Conservation (phyloP, 768 basidiomycete genomes). For the Macrolepiota dolichaula region DNA sequence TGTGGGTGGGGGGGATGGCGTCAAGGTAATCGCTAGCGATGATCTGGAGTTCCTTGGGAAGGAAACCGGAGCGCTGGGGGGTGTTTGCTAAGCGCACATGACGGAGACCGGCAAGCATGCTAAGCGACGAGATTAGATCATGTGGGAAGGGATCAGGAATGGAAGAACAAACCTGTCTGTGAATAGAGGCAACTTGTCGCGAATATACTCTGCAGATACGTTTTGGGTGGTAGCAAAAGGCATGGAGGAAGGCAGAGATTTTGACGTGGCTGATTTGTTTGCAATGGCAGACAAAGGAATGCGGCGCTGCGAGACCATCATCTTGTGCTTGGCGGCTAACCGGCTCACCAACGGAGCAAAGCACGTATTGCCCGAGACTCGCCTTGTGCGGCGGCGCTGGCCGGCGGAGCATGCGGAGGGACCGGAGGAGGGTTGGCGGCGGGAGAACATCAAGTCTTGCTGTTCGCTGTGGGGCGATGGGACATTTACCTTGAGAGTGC, state of each 20-base stretch:
- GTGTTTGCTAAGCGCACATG: conserved; percentile 1
- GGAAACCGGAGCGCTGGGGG: conserved; percentile 9
- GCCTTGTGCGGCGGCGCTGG: conserved; percentile 5
- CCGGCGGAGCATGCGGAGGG: background rate
- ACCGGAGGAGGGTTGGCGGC: conserved; percentile 5
- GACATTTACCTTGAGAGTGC: background rate
- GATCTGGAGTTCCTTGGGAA: conserved; percentile 21
- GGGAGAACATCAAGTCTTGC: background rate
- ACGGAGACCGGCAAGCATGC: conserved; percentile 9
- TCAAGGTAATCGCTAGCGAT: conserved; percentile 19
- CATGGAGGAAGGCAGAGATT: background rate
- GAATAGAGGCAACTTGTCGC: conserved; percentile 6
- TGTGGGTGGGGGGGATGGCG: conserved; percentile 43
- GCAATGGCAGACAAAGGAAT: background rate
- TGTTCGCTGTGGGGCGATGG: background rate
- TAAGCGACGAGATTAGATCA: background rate
- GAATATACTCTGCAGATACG: background rate
- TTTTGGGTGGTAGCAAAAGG: background rate
- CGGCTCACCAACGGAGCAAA: conserved; percentile 6
- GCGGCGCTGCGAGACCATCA: conserved; percentile 1
- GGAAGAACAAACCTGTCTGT: conserved; percentile 2
- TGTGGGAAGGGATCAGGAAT: background rate
- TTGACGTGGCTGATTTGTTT: background rate
- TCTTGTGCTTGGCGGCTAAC: conserved; percentile 6
- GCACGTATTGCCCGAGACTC: background rate